These are phyloP conservation scores for Aspergillus transmontanensis DNA, from an alignment of 2,329 filamentous ascomycete genomes.

Conservation along the genomic window DNA sequence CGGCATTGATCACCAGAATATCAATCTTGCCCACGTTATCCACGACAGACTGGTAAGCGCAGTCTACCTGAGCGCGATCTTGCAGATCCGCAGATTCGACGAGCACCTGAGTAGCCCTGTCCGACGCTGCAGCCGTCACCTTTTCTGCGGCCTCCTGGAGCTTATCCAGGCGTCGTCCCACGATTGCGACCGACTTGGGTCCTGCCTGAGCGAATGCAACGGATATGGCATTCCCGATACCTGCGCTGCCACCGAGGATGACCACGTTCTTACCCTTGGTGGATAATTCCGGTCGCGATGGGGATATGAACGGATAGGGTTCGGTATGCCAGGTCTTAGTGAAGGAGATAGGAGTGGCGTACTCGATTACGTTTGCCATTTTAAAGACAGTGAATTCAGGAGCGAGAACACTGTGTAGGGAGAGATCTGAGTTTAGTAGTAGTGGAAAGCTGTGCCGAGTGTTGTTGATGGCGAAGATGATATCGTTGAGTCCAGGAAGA, in stretches of 20 bases:
- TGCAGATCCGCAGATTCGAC: not conserved
- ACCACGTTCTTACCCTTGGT: not conserved
- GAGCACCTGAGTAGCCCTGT: too few species aligned
- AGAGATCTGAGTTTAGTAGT: not conserved
- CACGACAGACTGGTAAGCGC: not conserved
- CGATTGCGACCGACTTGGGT: not conserved
- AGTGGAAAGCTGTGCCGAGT: not conserved
- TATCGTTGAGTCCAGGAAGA: too few species aligned
- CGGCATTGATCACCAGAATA: not conserved
- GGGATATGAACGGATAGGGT: slow-evolving; percentile 35
- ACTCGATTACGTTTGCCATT: slow-evolving; percentile 6
- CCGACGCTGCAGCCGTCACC: not conserved
- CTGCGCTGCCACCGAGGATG: not conserved
- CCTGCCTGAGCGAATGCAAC: not conserved
- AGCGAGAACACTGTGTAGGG: not conserved
- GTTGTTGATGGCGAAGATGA: not conserved
- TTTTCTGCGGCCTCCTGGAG: not conserved
- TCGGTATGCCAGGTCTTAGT: slow-evolving; percentile 34
- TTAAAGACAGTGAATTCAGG: not conserved
- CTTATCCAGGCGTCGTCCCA: not conserved
- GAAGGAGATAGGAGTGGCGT: slow-evolving; percentile 30
- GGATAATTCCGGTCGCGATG: slow-evolving; percentile 25
- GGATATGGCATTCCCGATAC: not conserved
- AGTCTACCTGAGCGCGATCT: not conserved
- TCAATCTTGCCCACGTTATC: not conserved